These are phyloP conservation scores for Acanthamoeba royreba DNA, from an alignment of 208 protist species.

Conservation along the genomic window DNA sequence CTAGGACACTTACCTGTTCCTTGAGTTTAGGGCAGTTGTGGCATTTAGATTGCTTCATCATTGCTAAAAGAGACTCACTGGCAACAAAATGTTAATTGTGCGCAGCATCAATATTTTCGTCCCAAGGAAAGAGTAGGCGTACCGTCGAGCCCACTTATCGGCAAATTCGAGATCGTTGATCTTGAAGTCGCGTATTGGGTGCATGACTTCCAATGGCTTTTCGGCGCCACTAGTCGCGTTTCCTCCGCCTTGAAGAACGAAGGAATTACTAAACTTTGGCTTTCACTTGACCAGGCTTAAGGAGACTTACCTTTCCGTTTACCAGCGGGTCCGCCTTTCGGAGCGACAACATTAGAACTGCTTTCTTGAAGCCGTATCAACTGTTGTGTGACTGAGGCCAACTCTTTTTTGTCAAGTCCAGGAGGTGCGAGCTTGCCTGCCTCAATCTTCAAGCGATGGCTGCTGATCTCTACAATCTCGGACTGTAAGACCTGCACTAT, in stretches of 20 bases:
- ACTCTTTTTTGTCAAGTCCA: neutral
- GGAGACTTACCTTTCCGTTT: neutral
- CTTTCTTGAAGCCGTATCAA: neutral
- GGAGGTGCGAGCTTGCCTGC: neutral
- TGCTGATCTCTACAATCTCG: neutral
- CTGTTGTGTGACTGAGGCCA: neutral
- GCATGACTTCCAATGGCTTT: constrained; percentile 46
- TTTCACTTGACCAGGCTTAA: neutral
- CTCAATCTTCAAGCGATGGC: neutral
- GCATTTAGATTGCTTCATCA: constrained; percentile 55
- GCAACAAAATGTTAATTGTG: neutral
- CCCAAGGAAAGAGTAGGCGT: neutral
- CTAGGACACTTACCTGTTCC: constrained; percentile 42
- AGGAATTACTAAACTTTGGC: neutral
- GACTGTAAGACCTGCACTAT: neutral
- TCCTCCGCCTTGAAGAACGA: neutral
- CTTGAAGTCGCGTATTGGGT: constrained; percentile 68
- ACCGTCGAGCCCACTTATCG: constrained; percentile 39
- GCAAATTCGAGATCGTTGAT: constrained; percentile 71
- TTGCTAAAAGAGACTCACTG: neutral
- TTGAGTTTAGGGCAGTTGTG: constrained; percentile 59
- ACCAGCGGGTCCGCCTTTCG: no score
- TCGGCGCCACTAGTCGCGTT: neutral
- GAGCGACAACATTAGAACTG: neutral
- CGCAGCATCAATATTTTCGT: no score